Evolutionary conservation across 768 basidiomycete species (phyloP).

Genomic region (Boletus rufocinnamomeus): DNA sequence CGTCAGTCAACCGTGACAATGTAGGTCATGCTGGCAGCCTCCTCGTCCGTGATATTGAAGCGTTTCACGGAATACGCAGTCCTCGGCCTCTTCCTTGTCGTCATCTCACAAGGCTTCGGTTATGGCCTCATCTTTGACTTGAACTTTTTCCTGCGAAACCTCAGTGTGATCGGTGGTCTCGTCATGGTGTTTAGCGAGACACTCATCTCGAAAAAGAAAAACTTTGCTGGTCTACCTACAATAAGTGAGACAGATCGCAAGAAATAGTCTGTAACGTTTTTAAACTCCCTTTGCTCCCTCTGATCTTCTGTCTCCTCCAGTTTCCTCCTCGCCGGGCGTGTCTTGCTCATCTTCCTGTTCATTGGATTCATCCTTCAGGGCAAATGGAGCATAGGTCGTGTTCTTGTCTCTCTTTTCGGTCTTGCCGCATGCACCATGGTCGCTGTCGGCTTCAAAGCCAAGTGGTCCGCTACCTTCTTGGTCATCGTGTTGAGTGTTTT

Average conservation of each 20-base stretch:
- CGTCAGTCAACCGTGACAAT: constrained; percentile 1
- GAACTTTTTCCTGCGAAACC: constrained; percentile 99
- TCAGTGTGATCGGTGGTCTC: constrained; percentile 95
- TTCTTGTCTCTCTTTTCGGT: constrained; percentile 87
- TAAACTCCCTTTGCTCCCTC: not conserved
- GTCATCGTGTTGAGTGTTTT: constrained; percentile 89
- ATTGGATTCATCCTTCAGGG: constrained; percentile 96
- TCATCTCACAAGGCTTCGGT: constrained; percentile 94
- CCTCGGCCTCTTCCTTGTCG: constrained; percentile 85
- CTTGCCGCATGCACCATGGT: constrained; percentile 94
- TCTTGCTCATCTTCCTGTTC: constrained; percentile 98
- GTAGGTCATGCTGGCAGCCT: constrained; percentile 87
- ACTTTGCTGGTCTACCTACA: constrained; percentile 88
- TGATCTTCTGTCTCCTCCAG: constrained; percentile 41
- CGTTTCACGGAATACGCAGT: constrained; percentile 88
- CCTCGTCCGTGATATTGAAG: constrained; percentile 83
- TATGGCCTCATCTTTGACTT: constrained; percentile 99
- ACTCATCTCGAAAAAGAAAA: constrained; percentile 81
- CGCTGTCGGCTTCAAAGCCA: constrained; percentile 98
- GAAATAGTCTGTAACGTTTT: constrained; percentile 78
- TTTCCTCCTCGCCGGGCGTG: constrained; percentile 95
- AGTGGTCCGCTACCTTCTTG: constrained; percentile 96
- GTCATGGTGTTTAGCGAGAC: constrained; percentile 99
- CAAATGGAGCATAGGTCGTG: constrained; percentile 81
- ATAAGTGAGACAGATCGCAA: constrained; percentile 95